Evolutionary conservation across 495 filamentous ascomycete genomes (phyloP), one percentile per base, ranked within the genome.

Genomic region (Mytilinidion resinicola): DNA sequence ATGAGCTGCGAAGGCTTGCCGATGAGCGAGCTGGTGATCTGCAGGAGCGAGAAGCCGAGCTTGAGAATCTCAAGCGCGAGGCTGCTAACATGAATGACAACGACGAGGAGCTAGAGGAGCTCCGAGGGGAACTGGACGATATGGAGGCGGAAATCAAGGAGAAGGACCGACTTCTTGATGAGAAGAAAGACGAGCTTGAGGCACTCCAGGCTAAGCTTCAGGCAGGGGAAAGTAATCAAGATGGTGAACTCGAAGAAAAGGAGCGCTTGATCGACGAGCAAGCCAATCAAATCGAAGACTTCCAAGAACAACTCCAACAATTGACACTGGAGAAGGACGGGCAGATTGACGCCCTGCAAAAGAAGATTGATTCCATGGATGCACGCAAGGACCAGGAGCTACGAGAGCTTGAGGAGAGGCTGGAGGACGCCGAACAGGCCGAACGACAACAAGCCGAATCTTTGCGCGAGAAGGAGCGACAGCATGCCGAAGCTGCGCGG

Each of bases 101-200:
- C 12, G 75, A 78, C 25, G 76, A 78, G n/a, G 75, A 84, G 53
- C 60, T 80, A 15, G 82, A 89, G 9, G 80, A 81, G 53, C 70
- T 92, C 15, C 81, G 80, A 17, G 84, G 85, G 51, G 84, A 89
- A 34, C 71, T 89, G 7, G 80, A 83, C 30, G 84, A 88, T 54
- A 73, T 89, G 4, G 84, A 89, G 63, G 78, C 79, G 19, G 78
- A 84, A 33, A 53, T 88, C 5, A 76, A 82, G 39, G 83, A 87
- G 54, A 87, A 83, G 57, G 84, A 90, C 50, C 76, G 82, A 12
- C 64, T 80, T 65, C 61, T 82, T 1, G 77, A 81, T 37, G 79
- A 83, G 17, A 78, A 80, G 60, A 82, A 81, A 52, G 77, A 82
- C 1, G 79, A 85, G 51, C 72, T 84, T 7, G 74, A 86, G 52